A percentile compares a stretch with the other conserved stretches of the same genome.
These are phyloP conservation scores for Emmonsia crescens DNA, from an alignment of 2,329 filamentous ascomycete species.

Conservation along the genomic window DNA sequence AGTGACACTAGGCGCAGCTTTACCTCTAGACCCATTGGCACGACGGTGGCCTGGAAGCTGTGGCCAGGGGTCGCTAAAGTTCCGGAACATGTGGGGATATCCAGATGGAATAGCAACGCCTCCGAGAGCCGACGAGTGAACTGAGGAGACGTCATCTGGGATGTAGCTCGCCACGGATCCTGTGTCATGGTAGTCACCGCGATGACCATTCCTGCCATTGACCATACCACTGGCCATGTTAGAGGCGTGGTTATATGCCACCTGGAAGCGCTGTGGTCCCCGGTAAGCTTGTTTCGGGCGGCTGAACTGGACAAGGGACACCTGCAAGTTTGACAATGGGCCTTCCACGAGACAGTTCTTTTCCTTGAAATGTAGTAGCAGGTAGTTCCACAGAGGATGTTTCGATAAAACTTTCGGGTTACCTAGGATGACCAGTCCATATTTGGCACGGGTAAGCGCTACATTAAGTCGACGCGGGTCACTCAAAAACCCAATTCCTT, in stretches of 20 bases:
- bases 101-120: conserved; percentile 71
- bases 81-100: conserved; percentile 91
- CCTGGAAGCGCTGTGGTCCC: conserved; percentile 75
- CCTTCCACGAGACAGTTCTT: conserved; percentile 92
- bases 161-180: conserved; percentile 92
- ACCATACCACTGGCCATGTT: conserved; percentile 45
- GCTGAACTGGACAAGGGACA: conserved; percentile 88
- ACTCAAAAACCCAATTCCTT: conserved; percentile 97
- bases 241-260: conserved; percentile 59
- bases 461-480: conserved; percentile 96
- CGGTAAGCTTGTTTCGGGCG: conserved; percentile 88
- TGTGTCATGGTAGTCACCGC: conserved; percentile 55
- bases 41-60: conserved; percentile 62
- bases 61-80: conserved; percentile 86
- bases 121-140: conserved; percentile 83
- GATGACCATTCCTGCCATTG: conserved; percentile 41
- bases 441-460: conserved; percentile 91
- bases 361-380: conserved; percentile 94
- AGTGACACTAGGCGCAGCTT: conserved; percentile 64
- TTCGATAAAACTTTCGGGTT: conserved; percentile 97
- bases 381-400: conserved; percentile 94
- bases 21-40: conserved; percentile 52
- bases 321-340: conserved; percentile 88
- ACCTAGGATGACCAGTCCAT: conserved; percentile 87
- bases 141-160: conserved; percentile 89